Conservation (phyloP, 2,329 filamentous ascomycete genomes). For the Xylariales sp. region DNA sequence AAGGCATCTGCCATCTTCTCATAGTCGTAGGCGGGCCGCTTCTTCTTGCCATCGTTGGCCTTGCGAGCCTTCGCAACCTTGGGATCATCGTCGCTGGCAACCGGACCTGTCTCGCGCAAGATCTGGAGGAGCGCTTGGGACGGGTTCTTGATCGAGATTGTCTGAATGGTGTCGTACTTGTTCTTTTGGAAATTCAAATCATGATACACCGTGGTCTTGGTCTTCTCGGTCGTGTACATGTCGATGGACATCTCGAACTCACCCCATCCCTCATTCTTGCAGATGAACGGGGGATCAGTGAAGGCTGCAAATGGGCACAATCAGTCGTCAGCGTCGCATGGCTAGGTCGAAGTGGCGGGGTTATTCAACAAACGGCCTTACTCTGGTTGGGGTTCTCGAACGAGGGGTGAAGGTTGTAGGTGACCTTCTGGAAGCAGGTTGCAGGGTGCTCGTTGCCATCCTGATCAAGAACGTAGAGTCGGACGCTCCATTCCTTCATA, state of each 20-base stretch:
- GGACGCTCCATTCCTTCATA: constrained; percentile 88
- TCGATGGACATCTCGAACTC: constrained; percentile 95
- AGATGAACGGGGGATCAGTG: constrained; percentile 80
- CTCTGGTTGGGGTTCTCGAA: constrained; percentile 85
- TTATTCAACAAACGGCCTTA: constrained; percentile 45
- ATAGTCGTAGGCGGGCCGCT: constrained; percentile 72
- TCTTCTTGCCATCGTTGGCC: constrained; percentile 67
- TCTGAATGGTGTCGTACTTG: constrained; percentile 78
- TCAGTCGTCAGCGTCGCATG: constrained; percentile 11
- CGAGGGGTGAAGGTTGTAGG: constrained; percentile 89
- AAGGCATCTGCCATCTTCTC: constrained; percentile 94
- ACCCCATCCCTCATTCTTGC: constrained; percentile 94
- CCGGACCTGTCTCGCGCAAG: constrained; percentile 78
- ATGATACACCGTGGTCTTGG: constrained; percentile 74
- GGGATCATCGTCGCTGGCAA: constrained; percentile 69
- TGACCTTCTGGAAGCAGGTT: constrained; percentile 84
- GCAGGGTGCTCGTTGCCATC: constrained; percentile 80
- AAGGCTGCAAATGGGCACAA: too few relatives aligned
- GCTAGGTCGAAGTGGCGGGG: not conserved
- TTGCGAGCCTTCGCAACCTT: constrained; percentile 58
- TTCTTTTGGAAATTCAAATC: constrained; percentile 87
- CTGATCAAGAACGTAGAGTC: constrained; percentile 79
- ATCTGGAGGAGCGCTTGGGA: constrained; percentile 76
- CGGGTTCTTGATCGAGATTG: constrained; percentile 86
- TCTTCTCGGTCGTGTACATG: constrained; percentile 72